Evolutionary conservation across 345 rosid species (phyloP).

Genomic region (Lepidium sativum): DNA sequence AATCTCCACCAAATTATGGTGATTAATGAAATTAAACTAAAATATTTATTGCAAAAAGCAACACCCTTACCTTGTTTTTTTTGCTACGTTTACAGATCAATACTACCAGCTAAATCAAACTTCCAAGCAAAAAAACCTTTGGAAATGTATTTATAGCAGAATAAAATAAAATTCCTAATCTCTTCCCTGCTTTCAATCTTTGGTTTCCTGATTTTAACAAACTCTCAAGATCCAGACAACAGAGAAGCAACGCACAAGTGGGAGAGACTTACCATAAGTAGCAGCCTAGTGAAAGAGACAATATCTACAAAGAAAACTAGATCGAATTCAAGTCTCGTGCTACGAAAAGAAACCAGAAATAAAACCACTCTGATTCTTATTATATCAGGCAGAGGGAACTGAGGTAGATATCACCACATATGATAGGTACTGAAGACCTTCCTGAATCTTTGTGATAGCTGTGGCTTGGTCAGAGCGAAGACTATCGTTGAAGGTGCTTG

Average conservation of each 20-base stretch:
- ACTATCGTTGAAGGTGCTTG: slow-evolving; percentile 48
- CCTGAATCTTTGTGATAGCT: slow-evolving; percentile 69
- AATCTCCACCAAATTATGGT: too few relatives aligned
- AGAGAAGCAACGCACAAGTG: background rate
- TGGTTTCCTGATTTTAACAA: background rate
- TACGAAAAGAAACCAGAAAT: background rate
- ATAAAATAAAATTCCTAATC: background rate
- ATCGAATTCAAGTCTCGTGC: background rate
- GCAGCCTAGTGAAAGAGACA: background rate
- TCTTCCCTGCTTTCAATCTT: background rate
- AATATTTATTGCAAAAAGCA: too few relatives aligned
- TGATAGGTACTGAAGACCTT: slow-evolving; percentile 68
- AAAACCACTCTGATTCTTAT: slow-evolving; percentile 6
- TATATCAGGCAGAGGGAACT: slow-evolving; percentile 47
- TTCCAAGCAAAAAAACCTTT: background rate
- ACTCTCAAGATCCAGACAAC: slow-evolving; percentile 14
- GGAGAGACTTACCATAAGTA: background rate
- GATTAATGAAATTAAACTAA: too few relatives aligned
- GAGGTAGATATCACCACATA: slow-evolving; percentile 64
- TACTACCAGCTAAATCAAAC: background rate
- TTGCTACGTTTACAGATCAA: too few relatives aligned
- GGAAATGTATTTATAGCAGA: background rate
- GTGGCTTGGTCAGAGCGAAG: slow-evolving; percentile 41
- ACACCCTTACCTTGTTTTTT: too few relatives aligned
- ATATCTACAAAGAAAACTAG: slow-evolving; percentile 23